phyloP scores from a whole-genome alignment of 306 rosid genomes.

The Cucurbita pepo region DNA sequence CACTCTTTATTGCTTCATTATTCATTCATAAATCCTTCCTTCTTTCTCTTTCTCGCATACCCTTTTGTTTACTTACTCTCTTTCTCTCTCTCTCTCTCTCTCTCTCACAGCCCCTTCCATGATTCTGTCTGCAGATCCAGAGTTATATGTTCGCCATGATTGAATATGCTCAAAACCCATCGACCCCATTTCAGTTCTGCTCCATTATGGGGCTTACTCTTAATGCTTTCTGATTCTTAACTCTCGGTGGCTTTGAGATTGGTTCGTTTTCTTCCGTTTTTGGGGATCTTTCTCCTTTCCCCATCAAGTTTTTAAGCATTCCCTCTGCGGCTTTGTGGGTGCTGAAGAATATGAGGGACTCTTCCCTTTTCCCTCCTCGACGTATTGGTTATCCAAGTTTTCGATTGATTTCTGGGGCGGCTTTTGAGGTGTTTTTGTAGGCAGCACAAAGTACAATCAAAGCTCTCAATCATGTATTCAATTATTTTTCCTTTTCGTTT shows the following conservation, averaged over 20 bases:
- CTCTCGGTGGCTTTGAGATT: constrained; percentile 13
- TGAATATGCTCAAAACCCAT: constrained; percentile 14
- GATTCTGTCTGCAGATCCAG: constrained; percentile 45
- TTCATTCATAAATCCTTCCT: not conserved
- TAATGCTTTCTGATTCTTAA: not conserved
- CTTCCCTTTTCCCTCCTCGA: constrained; percentile 47
- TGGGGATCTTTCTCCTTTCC: constrained; percentile 8
- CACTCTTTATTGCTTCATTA: constrained; percentile 9
- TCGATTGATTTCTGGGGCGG: constrained; percentile 42
- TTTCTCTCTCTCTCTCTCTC: not conserved
- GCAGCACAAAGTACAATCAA: constrained; percentile 12
- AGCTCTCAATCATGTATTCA: constrained; percentile 37
- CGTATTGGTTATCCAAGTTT: constrained; percentile 31
- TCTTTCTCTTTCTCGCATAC: not conserved
- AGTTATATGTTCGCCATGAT: constrained; percentile 9
- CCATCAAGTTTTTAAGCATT: constrained; percentile 18
- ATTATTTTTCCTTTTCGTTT: not conserved
- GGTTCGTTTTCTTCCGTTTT: constrained; percentile 27
- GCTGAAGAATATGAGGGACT: constrained; percentile 41
- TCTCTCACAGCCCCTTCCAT: constrained; percentile 26
- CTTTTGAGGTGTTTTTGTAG: constrained; percentile 50
- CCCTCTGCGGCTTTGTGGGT: constrained; percentile 2
- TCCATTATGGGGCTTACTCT: constrained; percentile 10
- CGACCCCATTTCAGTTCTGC: constrained; percentile 9
- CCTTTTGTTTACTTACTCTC: not conserved